Evolutionary conservation across 2,329 filamentous ascomycete species (phyloP), one percentile per base, ranked within the genome.

Genomic region (Leptosphaerulina australis): DNA sequence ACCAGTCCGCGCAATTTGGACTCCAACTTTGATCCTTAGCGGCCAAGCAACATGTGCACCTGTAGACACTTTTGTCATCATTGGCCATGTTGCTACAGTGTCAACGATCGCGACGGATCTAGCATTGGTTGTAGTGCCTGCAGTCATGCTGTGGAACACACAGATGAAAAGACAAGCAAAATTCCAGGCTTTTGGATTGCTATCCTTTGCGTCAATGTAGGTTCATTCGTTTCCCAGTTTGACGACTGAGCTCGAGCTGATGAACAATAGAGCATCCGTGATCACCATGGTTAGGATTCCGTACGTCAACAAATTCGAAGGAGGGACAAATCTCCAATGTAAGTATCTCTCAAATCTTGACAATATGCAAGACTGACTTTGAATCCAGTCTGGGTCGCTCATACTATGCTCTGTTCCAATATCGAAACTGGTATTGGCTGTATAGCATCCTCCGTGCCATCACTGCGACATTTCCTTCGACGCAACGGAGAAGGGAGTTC

Each of bases 361-460:
- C 4, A 17, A 9, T 47, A n/a, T 35, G n/a, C 5, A 9, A 39
- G 15, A n/a, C 46, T 44, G 33, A 45, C 17, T 7, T 14, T 6
- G 5, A 11, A 40, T 8, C 3, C 12, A 60, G 56, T 62, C 44
- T 63, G 60, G 59, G 56, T 62, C 9, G 51, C 60, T 14, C 60
- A 63, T 35, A 63, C 46, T 12, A 54, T 63, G 51, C 55, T 63
- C 21, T 63, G 55, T 31, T 63, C 60, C 11, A 63, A 63, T 33
- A 55, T 63, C 35, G 60, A 63, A 53, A 63, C 59, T 6, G 60
- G 59, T 18, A 61, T 63, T 15, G 60, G 58, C 3, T 63, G 60
- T 40, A 51, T 63, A 7, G 59, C 58, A 1, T 58, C 59, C 4
- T 62, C 59, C 1, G 35, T 63, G 7, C 58, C 60, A 2, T 61